A percentile compares a stretch with the other conserved stretches of the same genome.
These are phyloP conservation scores for Metschnikowia arizonensis DNA, from an alignment of 805 yeast species.

Conservation along the genomic window DNA sequence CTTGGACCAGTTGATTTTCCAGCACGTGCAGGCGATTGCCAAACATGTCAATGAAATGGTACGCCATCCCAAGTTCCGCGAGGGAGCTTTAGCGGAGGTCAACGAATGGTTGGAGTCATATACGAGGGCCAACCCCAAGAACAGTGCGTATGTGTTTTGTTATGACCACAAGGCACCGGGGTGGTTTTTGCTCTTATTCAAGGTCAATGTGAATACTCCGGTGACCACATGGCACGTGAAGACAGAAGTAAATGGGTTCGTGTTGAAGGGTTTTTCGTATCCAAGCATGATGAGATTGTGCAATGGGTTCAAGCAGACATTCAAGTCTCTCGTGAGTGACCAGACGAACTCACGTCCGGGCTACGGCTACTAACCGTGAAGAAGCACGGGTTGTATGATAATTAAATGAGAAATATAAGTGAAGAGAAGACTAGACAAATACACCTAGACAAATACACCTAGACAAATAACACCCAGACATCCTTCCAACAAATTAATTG, in stretches of 20 bases:
- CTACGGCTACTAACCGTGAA: constrained; percentile 11
- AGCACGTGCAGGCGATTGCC: constrained; percentile 80
- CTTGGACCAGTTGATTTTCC: constrained; percentile 87
- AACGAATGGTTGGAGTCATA: constrained; percentile 84
- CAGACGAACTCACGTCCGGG: constrained; percentile 16
- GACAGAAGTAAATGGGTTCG: constrained; percentile 84
- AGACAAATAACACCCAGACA: no score
- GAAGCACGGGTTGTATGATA: neutral
- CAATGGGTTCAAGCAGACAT: constrained; percentile 86
- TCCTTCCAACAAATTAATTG: no score
- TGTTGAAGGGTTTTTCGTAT: constrained; percentile 72
- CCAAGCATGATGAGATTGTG: constrained; percentile 87
- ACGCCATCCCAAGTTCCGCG: constrained; percentile 82
- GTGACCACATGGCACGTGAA: constrained; percentile 86
- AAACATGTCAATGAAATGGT: constrained; percentile 80
- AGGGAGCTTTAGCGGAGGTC: constrained; percentile 74
- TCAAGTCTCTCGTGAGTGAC: constrained; percentile 32
- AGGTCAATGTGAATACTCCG: constrained; percentile 64
- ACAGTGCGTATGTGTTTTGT: constrained; percentile 88
- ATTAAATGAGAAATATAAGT: neutral
- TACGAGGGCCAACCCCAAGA: constrained; percentile 84
- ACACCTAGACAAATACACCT: no score
- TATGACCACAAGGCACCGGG: constrained; percentile 90
- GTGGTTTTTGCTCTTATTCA: constrained; percentile 85
- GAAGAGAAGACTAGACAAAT: neutral